Base-by-base conservation (phyloP, 495 filamentous ascomycete genomes). In the Lophiotrema nucula region DNA sequence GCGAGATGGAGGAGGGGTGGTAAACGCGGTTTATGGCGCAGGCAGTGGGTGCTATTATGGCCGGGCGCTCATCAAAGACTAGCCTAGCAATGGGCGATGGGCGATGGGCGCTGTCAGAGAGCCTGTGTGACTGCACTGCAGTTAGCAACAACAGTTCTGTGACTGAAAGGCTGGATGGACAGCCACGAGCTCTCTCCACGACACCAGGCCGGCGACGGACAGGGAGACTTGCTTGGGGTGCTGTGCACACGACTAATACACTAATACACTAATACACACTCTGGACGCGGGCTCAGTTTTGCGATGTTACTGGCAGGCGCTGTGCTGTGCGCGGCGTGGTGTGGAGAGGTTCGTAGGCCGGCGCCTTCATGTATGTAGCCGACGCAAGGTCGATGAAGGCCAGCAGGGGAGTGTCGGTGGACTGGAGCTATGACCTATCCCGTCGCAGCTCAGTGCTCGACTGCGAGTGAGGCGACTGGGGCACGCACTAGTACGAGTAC, bases 341-440 rank as follows among this genome's bases (percentile, higher is more conserved):
- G 39, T 43, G 10, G 39, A 43, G 18, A n/a, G n/a, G n/a, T n/a
- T n/a, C n/a, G 39, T 35, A 35, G 31, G 31, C 15, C 31, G 31
- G 8, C 15, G 31, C 15, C 31, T 35, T 39, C 49, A 54, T 55
- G 61, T 60, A 60, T 45, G 56, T 65, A 65, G 31, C 62, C 62
- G 57, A 22, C 50, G 60, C 56, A 28, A 13, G 28, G 47, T 6
- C 38, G 47, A 3, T 35, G 49, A 25, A 19, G 55, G 45, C 44
- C 8, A 50, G 11, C 44, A 53, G 43, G 49, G 46, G 41, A 53
- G 27, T 26, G 41, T 31, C 33, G 31, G n/a, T n/a, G n/a, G 38
- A 13, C 31, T 16, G 52, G 47, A 65, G 62, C 62, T 65, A 56
- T 65, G 62, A 60, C 61, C 60, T 35, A 35, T 35, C 31, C 8